Percentiles rank a stretch among this genome's conserved stretches.
Conservation (phyloP, 495 filamentous ascomycete genomes). For the Pyrenula aspistea region DNA sequence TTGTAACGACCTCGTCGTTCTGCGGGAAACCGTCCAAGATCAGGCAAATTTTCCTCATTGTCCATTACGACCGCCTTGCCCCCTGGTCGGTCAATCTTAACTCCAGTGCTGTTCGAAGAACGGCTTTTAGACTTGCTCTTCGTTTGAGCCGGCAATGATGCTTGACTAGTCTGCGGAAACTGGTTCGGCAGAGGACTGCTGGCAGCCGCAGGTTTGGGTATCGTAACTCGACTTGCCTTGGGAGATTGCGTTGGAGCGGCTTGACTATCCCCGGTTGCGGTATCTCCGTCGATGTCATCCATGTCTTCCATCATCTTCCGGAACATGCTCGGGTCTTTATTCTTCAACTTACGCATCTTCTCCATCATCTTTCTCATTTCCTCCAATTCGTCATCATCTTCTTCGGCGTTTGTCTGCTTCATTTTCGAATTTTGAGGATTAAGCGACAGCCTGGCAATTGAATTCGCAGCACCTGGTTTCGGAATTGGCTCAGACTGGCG, state of each 20-base stretch:
- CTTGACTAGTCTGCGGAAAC: no score
- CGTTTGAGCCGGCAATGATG: neutral
- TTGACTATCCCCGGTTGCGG: neutral
- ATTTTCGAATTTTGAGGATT: neutral
- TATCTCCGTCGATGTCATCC: neutral
- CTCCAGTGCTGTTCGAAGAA: neutral
- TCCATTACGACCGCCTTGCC: neutral
- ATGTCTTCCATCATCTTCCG: neutral
- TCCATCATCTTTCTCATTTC: neutral
- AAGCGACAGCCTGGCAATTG: neutral
- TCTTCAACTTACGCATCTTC: neutral
- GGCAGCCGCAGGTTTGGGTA: no score
- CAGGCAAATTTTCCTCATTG: slow-evolving; percentile 5
- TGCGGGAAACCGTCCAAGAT: slow-evolving; percentile 15
- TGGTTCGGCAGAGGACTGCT: no score
- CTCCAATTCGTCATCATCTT: neutral
- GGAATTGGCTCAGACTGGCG: neutral
- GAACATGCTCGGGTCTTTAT: neutral
- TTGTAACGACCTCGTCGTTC: slow-evolving; percentile 7
- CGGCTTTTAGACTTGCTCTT: neutral
- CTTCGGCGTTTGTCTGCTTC: neutral
- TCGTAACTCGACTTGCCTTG: no score
- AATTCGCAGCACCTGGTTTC: neutral
- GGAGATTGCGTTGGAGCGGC: neutral
- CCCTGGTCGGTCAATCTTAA: neutral